A percentile compares a stretch with the other conserved stretches of the same genome.
Evolutionary conservation across 2,329 filamentous ascomycete species (phyloP).

Genomic region (Alternaria atra): DNA sequence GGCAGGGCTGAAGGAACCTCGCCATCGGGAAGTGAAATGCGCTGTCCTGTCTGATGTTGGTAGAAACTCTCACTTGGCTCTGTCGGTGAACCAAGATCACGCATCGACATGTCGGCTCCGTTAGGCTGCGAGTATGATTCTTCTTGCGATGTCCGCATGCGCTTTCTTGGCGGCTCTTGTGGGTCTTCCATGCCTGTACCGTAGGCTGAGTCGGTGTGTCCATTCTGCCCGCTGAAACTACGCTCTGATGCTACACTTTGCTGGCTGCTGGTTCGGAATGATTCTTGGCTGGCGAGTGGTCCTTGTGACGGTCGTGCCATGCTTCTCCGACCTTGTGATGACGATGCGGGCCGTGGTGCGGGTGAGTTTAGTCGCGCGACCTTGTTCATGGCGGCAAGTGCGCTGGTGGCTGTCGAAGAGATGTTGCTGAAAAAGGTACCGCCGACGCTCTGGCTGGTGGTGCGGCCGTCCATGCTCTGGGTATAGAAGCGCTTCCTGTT

Average conservation of each 20-base stretch:
- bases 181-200: constrained; percentile 66
- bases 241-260: constrained; percentile 80
- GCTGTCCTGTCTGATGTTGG: constrained; percentile 56
- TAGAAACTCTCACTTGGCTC: constrained; percentile 81
- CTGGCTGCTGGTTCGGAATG: constrained; percentile 77
- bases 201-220: constrained; percentile 70
- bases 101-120: constrained; percentile 67
- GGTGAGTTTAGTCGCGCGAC: constrained; percentile 88
- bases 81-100: constrained; percentile 70
- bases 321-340: constrained; percentile 71
- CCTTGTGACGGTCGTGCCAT: constrained; percentile 78
- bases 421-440: constrained; percentile 98
- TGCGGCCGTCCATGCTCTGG: constrained; percentile 72
- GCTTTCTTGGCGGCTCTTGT: constrained; percentile 83
- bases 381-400: constrained; percentile 96
- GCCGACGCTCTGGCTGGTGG: constrained; percentile 68
- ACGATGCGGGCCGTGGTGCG: constrained; percentile 67
- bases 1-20: constrained; percentile 69
- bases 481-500: constrained; percentile 90
- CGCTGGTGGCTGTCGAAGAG: constrained; percentile 89
- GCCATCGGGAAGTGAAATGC: constrained; percentile 55
- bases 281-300: constrained; percentile 69
- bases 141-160: constrained; percentile 62
- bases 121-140: constrained; percentile 53
- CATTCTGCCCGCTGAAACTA: constrained; percentile 67